These are phyloP conservation scores for Cyclotella atomus DNA, from an alignment of 108 stramenopile genomes.

Conservation along the genomic window DNA sequence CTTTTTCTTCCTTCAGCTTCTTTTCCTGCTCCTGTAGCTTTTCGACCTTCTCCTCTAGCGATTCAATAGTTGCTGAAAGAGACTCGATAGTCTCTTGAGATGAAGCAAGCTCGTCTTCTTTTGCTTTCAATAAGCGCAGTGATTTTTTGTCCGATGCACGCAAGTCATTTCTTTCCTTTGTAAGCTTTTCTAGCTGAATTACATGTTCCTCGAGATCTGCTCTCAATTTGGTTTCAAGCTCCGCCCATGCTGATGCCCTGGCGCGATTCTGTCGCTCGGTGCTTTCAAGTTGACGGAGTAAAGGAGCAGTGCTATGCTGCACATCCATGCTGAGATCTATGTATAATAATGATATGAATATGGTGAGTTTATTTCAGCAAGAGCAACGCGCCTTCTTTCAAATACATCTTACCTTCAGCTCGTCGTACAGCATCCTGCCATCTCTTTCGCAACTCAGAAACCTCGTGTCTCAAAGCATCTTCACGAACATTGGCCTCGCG, in stretches of 20 bases:
- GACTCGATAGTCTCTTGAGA: conserved; percentile 53
- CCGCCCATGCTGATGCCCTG: conserved; percentile 70
- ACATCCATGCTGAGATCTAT: conserved; percentile 80
- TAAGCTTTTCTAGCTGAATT: conserved; percentile 64
- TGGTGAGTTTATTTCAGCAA: conserved; percentile 7
- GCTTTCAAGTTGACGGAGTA: conserved; percentile 80
- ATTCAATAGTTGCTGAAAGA: conserved; percentile 45
- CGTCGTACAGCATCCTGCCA: conserved; percentile 90
- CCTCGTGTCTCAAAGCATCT: conserved; percentile 85
- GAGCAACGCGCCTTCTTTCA: no score
- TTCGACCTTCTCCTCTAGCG: conserved; percentile 43
- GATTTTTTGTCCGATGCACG: conserved; percentile 54
- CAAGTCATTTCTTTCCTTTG: conserved; percentile 72
- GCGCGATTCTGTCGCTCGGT: conserved; percentile 78
- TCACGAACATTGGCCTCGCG: conserved; percentile 79
- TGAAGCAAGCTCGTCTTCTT: conserved; percentile 52
- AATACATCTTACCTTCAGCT: conserved; percentile 70
- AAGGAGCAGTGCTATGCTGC: conserved; percentile 81
- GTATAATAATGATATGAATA: no score
- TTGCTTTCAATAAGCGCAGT: conserved; percentile 58
- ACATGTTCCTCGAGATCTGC: conserved; percentile 74
- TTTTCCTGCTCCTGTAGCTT: conserved; percentile 50
- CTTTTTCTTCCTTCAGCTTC: conserved; percentile 58
- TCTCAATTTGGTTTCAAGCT: conserved; percentile 75
- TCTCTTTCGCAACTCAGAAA: conserved; percentile 76